A percentile compares a stretch with the other conserved stretches of the same genome.
These are phyloP conservation scores for Anastatica hierochuntica DNA, from an alignment of 345 rosid genomes.

Conservation along the genomic window DNA sequence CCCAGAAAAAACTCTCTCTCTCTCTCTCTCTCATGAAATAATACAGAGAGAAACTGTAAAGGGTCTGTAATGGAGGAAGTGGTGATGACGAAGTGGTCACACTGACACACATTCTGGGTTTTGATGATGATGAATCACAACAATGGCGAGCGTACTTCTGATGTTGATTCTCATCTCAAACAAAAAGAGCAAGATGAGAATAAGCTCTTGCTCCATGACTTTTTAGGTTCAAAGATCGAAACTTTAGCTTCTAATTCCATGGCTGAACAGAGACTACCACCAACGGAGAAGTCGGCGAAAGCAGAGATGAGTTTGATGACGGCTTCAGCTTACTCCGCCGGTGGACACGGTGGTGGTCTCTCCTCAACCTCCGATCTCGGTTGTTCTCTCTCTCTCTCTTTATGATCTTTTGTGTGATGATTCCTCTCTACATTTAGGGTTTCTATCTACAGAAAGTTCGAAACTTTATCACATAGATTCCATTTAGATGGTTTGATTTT, in stretches of 20 bases:
- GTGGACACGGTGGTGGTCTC: slow-evolving; percentile 46
- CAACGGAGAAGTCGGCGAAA: slow-evolving; percentile 10
- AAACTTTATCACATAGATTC: not conserved
- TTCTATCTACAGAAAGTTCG: slow-evolving; percentile 11
- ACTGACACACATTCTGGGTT: slow-evolving; percentile 10
- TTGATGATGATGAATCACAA: slow-evolving; percentile 35
- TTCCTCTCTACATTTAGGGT: slow-evolving; percentile 5
- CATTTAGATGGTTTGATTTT: slow-evolving; percentile 8
- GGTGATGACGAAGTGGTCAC: slow-evolving; percentile 49
- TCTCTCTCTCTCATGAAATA: slow-evolving; percentile 8
- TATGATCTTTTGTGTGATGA: not conserved
- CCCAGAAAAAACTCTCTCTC: slow-evolving; percentile 11
- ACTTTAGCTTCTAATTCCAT: slow-evolving; percentile 33
- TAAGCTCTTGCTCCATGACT: slow-evolving; percentile 76
- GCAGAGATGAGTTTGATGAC: slow-evolving; percentile 38
- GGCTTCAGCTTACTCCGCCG: slow-evolving; percentile 47
- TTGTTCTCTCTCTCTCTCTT: slow-evolving; percentile 22
- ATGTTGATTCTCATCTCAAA: slow-evolving; percentile 15
- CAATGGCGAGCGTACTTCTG: slow-evolving; percentile 16
- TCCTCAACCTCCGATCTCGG: slow-evolving; percentile 86
- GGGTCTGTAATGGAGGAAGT: slow-evolving; percentile 13
- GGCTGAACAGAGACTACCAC: slow-evolving; percentile 26
- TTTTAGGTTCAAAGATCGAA: slow-evolving; percentile 57
- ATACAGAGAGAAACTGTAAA: slow-evolving; percentile 12
- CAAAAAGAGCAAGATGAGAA: slow-evolving; percentile 34